Conservation (phyloP, 73 alveolate genomes). For the Tetrahymena thermophila region DNA sequence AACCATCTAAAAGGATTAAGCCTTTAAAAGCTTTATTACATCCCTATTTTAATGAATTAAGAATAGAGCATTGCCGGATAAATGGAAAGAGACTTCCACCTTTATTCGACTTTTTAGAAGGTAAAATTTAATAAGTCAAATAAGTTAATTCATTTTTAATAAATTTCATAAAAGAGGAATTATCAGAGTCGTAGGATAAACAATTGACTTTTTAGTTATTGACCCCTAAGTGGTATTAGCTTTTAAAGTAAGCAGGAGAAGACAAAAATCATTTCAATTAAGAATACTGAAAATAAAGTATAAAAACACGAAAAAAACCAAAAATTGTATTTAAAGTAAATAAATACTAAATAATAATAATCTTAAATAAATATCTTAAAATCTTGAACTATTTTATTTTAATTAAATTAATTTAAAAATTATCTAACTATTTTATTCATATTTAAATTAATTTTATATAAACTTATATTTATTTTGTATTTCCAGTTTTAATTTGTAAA, state of each 20-base stretch:
- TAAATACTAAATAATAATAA: not conserved
- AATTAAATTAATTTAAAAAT: no score
- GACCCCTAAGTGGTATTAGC: not conserved
- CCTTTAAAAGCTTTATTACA: constrained; percentile 65
- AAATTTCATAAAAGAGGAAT: not conserved
- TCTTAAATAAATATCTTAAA: no score
- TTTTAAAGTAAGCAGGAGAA: not conserved
- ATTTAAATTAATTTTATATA: no score
- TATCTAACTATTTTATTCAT: no score
- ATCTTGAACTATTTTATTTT: no score
- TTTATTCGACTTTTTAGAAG: constrained; percentile 7
- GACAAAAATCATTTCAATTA: not conserved
- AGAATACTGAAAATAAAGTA: not conserved
- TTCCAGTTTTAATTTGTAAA: no score
- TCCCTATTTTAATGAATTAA: constrained; percentile 79
- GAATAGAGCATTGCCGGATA: constrained; percentile 55
- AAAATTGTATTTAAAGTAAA: not conserved
- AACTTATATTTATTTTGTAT: no score
- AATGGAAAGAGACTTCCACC: constrained; percentile 41
- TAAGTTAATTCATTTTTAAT: not conserved
- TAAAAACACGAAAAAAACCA: no score
- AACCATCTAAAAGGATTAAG: constrained; percentile 57
- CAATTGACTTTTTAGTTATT: not conserved
- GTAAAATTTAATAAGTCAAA: not conserved
- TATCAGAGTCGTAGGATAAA: not conserved